Evolutionary conservation across 768 basidiomycete species (phyloP), one percentile per base, ranked within the genome.

Genomic region (Podaxis sp.): DNA sequence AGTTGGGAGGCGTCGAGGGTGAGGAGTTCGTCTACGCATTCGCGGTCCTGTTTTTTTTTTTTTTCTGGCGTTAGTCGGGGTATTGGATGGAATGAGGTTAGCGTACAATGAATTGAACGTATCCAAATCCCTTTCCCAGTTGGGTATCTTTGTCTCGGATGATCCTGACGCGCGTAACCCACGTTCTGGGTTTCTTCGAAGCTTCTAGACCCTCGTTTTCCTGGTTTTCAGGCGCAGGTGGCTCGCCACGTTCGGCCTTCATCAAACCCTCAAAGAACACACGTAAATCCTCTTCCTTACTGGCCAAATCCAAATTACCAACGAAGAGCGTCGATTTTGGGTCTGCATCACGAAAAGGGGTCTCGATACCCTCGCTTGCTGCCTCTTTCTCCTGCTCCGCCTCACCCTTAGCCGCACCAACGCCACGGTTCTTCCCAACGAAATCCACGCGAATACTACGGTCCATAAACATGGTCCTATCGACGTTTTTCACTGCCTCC

Each of bases 81-180:
- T 18, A 62, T 63, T 48, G 50, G n/a, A 25, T 53, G 11, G 27
- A 36, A 38, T 28, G 18, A 2, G 10, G 5, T 40, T 36, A 51
- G 79, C 89, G 62, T 71, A 96, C 96, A 59, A 77, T 71, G 63
- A 98, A 92, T 66, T 93, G 88, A 18, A 98, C 87, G 68, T 98
- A 97, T 9, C 90, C 93, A 71, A 98, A 95, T 4, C 95, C 95
- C 74, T 96, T 97, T 11, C 95, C 96, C 13, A 98, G 82, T 65
- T 94, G 93, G 1, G 93, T 97, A 61, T 91, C 93, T 65, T 85
- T 86, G 71, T 98, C 96, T 50, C 92, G 82, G 55, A 97, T 82
- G 66, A 97, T 86, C 46, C 96, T 83, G n/a, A 97, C 93, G 37
- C 84, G 85, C 6, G 82, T 84, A 16, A 95, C 92, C 90, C 90